Evolutionary conservation across 2,329 filamentous ascomycete species (phyloP).

Genomic region (Fusarium tuaranense): DNA sequence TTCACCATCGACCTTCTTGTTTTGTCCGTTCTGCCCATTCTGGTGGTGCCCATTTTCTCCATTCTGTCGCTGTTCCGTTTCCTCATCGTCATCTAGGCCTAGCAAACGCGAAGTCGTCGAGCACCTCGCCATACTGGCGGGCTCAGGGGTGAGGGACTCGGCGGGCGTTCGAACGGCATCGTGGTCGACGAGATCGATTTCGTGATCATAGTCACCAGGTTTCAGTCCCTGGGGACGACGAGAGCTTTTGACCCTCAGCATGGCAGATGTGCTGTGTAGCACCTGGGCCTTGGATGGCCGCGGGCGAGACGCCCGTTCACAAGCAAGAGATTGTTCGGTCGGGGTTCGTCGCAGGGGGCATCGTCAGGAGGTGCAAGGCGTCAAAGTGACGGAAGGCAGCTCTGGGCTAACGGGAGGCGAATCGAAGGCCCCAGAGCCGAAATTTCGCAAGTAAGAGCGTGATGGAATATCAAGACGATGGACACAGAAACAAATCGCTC

Average conservation of each 20-base stretch:
- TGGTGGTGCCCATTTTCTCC: neutral
- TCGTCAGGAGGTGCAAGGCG: slow-evolving; percentile 22
- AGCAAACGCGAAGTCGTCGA: slow-evolving; percentile 44
- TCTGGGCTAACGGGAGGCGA: slow-evolving; percentile 4
- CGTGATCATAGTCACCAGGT: slow-evolving; percentile 76
- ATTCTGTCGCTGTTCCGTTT: slow-evolving; percentile 7
- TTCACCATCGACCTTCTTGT: slow-evolving; percentile 20
- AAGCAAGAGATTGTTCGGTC: slow-evolving; percentile 14
- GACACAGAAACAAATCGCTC: neutral
- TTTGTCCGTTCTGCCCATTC: slow-evolving; percentile 13
- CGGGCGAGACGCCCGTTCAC: slow-evolving; percentile 28
- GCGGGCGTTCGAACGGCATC: slow-evolving; percentile 47
- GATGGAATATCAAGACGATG: neutral
- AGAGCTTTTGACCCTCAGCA: slow-evolving; percentile 58
- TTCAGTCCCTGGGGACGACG: slow-evolving; percentile 67
- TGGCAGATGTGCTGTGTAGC: slow-evolving; percentile 38
- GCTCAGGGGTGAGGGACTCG: slow-evolving; percentile 33
- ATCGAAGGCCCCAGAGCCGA: neutral
- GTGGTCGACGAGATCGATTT: slow-evolving; percentile 76
- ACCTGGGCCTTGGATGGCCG: slow-evolving; percentile 27
- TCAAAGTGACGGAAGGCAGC: slow-evolving; percentile 1
- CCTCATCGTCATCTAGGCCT: slow-evolving; percentile 31
- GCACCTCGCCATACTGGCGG: slow-evolving; percentile 30
- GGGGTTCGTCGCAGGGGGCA: slow-evolving; percentile 18
- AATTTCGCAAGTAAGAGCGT: neutral